These are phyloP conservation scores for Pisolithus microcarpus DNA, from an alignment of 768 basidiomycete genomes.

Conservation along the genomic window DNA sequence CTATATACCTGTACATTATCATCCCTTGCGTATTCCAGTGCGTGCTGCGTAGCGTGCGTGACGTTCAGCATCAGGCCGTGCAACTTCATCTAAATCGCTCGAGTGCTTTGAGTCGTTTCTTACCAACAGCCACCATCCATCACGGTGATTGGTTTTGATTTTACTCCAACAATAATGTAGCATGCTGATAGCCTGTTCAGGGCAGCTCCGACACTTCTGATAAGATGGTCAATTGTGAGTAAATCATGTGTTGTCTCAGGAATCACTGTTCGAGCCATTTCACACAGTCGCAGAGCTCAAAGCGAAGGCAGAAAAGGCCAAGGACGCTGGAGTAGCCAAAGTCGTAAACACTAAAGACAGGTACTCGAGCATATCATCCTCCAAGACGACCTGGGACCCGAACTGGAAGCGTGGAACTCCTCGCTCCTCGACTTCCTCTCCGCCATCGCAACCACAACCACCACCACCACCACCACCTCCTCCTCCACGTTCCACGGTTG, in stretches of 20 bases:
- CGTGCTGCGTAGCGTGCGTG: not conserved
- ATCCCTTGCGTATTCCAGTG: not conserved
- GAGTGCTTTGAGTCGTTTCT: too few species aligned
- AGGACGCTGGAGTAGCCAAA: constrained; percentile 47
- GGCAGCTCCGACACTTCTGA: not conserved
- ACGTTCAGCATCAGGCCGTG: not conserved
- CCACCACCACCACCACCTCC: constrained; percentile 14
- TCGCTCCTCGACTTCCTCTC: constrained; percentile 13
- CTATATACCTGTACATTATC: not conserved
- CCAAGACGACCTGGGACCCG: constrained; percentile 59
- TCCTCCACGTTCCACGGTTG: constrained; percentile 19
- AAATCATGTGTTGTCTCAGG: not conserved
- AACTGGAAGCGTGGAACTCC: constrained; percentile 35
- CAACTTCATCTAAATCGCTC: too few species aligned
- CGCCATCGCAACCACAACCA: constrained; percentile 13
- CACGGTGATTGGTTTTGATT: too few species aligned
- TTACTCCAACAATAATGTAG: too few species aligned
- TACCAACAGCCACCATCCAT: too few species aligned
- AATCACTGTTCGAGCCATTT: not conserved
- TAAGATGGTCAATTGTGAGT: constrained; percentile 27
- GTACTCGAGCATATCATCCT: constrained; percentile 47
- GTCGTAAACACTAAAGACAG: constrained; percentile 50
- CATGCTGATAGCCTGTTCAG: too few species aligned
- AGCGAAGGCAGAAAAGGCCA: constrained; percentile 55
- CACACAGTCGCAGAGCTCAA: constrained; percentile 56